A percentile compares a stretch with the other conserved stretches of the same genome.
phyloP scores from a whole-genome alignment of 2,329 filamentous ascomycete genomes.

The Trichophyton simii region DNA sequence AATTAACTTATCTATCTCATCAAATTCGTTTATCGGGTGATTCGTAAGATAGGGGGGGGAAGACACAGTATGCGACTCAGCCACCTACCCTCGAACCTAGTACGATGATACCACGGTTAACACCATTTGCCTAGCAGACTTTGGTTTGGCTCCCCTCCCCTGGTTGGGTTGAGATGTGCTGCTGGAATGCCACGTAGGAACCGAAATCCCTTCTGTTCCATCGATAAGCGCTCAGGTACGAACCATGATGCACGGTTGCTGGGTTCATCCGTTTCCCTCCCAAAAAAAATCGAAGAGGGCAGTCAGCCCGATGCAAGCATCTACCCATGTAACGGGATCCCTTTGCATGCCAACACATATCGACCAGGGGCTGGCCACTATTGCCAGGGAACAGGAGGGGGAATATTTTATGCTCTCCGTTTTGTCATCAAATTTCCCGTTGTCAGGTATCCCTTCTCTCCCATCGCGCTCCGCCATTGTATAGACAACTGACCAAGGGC shows the following conservation, averaged over 20 bases:
- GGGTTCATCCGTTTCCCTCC: not conserved
- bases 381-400: not conserved
- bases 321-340: not conserved
- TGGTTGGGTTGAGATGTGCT: not conserved
- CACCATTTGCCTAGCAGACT: too few species aligned
- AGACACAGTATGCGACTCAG: not conserved
- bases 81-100: not conserved
- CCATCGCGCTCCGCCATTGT: constrained; percentile 82
- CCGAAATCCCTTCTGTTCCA: not conserved
- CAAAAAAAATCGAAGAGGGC: not conserved
- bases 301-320: not conserved
- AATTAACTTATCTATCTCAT: not conserved
- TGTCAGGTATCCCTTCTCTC: constrained; percentile 72
- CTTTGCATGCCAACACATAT: not conserved
- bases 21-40: not conserved
- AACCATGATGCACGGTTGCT: not conserved
- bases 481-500: constrained; percentile 72
- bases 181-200: not conserved
- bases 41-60: too few species aligned
- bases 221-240: not conserved
- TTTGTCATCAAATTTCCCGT: constrained; percentile 61
- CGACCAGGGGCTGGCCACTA: not conserved
- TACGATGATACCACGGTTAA: not conserved
- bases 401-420: constrained; percentile 19
- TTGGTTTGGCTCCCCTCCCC: not conserved